A percentile compares a stretch with the other conserved stretches of the same genome.
phyloP scores from a whole-genome alignment of 495 filamentous ascomycete species.

The Annulohypoxylon nitens region DNA sequence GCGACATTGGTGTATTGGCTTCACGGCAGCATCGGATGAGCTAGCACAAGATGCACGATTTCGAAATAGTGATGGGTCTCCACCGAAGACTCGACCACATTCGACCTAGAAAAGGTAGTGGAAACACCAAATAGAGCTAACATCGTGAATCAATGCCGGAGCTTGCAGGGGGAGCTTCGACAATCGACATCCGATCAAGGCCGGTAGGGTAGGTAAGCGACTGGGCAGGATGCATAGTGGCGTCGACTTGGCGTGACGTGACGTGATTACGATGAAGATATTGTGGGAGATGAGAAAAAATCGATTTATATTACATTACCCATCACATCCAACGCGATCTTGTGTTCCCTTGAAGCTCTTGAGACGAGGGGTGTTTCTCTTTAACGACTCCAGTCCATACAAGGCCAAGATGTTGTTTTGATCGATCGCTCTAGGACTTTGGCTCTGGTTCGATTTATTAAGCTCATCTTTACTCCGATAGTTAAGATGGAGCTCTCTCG shows the following conservation, averaged over 20 bases:
- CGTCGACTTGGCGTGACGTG: constrained; percentile 47
- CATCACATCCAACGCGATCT: constrained; percentile 5
- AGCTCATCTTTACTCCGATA: constrained; percentile 31
- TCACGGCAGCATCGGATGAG: constrained; percentile 48
- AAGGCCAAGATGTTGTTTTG: constrained; percentile 15
- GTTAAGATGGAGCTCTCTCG: constrained; percentile 8
- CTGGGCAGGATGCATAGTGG: constrained; percentile 40
- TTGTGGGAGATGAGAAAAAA: constrained; percentile 5
- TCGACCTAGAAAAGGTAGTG: constrained; percentile 36
- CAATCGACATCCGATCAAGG: constrained; percentile 35
- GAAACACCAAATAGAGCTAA: constrained; percentile 31
- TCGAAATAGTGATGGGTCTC: constrained; percentile 31
- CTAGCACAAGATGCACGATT: constrained; percentile 34
- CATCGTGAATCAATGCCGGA: constrained; percentile 42
- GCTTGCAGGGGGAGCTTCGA: constrained; percentile 39
- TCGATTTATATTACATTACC: constrained; percentile 45
- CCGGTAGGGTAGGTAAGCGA: constrained; percentile 34
- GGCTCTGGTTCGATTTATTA: not conserved
- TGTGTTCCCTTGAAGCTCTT: not conserved
- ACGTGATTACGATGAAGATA: constrained; percentile 37
- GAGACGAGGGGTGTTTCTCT: constrained; percentile 1
- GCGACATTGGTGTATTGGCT: constrained; percentile 28
- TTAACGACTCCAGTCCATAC: not conserved
- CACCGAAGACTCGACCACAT: constrained; percentile 44
- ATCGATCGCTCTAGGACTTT: constrained; percentile 5